A percentile compares a stretch with the other conserved stretches of the same genome.
These are phyloP conservation scores for Leucocoprinus birnbaumii DNA, from an alignment of 768 basidiomycete genomes.

Conservation along the genomic window DNA sequence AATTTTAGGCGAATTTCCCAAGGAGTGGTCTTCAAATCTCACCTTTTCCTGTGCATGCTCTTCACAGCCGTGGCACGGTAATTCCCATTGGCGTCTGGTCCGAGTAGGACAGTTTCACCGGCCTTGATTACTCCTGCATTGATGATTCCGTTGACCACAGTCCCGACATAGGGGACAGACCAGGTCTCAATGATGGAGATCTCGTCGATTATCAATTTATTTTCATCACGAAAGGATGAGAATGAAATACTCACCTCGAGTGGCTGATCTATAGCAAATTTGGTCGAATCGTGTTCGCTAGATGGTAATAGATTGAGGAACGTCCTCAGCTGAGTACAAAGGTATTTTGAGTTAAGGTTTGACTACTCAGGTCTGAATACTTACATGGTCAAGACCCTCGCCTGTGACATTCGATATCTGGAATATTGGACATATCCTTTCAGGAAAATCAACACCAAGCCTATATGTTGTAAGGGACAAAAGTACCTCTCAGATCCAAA, in stretches of 20 bases:
- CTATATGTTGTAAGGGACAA: background rate
- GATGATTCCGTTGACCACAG: constrained; percentile 82
- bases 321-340: constrained; percentile 60
- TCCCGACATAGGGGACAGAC: constrained; percentile 86
- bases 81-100: constrained; percentile 91
- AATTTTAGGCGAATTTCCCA: background rate
- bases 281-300: constrained; percentile 78
- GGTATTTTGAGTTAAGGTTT: background rate
- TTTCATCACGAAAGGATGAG: too few relatives aligned
- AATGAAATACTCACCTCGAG: constrained; percentile 55
- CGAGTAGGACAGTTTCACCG: constrained; percentile 81
- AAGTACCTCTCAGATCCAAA: constrained; percentile 73
- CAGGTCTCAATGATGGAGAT: constrained; percentile 85
- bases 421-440: constrained; percentile 86
- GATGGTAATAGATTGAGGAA: constrained; percentile 91
- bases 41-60: constrained; percentile 94
- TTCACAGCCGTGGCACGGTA: constrained; percentile 79
- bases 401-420: constrained; percentile 94
- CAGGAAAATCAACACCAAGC: constrained; percentile 7
- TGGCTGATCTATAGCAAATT: constrained; percentile 77
- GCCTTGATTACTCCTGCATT: constrained; percentile 73
- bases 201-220: constrained; percentile 29
- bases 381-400: constrained; percentile 78
- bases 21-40: constrained; percentile 14
- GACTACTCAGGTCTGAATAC: constrained; percentile 15